Evolutionary conservation across 192 early-diverging fungal genomes (phyloP).

Genomic region (Gryganskiella cystojenkinii): DNA sequence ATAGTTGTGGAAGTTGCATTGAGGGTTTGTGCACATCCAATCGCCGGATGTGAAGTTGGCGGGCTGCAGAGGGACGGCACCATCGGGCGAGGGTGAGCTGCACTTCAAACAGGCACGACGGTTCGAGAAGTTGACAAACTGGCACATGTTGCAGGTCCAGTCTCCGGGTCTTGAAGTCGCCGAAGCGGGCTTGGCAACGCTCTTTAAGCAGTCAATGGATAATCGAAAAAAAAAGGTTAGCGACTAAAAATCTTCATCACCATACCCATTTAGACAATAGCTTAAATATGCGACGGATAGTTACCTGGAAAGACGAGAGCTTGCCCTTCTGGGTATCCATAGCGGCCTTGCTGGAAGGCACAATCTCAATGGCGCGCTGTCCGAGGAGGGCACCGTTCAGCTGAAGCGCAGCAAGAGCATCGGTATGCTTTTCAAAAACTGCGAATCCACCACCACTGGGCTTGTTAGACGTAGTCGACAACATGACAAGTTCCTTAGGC

Average conservation of each 20-base stretch:
- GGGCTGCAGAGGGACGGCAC: conserved; percentile 47
- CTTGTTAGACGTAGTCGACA: conserved; percentile 62
- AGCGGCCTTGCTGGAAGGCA: conserved; percentile 67
- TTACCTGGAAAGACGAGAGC: conserved; percentile 68
- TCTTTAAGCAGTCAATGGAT: not conserved
- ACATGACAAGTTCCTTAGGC: conserved; percentile 70
- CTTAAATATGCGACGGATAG: not conserved
- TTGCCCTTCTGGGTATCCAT: conserved; percentile 68
- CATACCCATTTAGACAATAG: not conserved
- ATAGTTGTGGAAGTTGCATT: conserved; percentile 73
- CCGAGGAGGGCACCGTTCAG: conserved; percentile 72
- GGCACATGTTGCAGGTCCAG: conserved; percentile 79
- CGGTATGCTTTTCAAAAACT: conserved; percentile 71
- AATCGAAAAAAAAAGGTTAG: conserved; percentile 8
- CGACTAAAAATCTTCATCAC: conserved; percentile 9
- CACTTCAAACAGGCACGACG: conserved; percentile 75
- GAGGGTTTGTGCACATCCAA: conserved; percentile 69
- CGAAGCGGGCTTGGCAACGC: conserved; percentile 49
- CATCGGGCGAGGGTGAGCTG: conserved; percentile 54
- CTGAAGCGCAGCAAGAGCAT: conserved; percentile 68
- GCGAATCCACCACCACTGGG: conserved; percentile 74
- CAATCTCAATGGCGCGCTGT: conserved; percentile 69
- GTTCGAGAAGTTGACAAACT: conserved; percentile 79
- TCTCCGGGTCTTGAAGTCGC: conserved; percentile 66
- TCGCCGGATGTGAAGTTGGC: conserved; percentile 67